Conservation (phyloP, 805 yeast genomes). For the Zygosaccharomyces gambellarensis region DNA sequence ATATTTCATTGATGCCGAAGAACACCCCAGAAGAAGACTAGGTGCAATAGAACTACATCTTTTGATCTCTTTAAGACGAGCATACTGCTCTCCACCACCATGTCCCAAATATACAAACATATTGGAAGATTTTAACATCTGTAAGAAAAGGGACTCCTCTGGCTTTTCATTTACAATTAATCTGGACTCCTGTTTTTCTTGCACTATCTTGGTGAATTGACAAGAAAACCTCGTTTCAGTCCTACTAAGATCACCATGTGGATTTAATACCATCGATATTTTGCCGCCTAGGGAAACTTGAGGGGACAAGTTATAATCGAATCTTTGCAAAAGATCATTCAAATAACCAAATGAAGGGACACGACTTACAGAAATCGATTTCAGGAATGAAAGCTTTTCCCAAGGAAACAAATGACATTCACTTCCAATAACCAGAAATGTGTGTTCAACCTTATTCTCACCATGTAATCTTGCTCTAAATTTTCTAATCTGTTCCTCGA, state of each 20-base stretch:
- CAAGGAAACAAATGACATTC: conserved; percentile 74
- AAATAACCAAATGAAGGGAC: conserved; percentile 62
- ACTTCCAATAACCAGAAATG: conserved; percentile 65
- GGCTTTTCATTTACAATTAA: conserved; percentile 58
- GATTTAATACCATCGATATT: conserved; percentile 72
- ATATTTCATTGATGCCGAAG: conserved; percentile 65
- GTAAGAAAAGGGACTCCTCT: conserved; percentile 46
- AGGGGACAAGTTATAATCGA: conserved; percentile 14
- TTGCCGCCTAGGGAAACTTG: conserved; percentile 23
- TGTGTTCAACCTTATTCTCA: conserved; percentile 40
- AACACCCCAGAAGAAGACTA: conserved; percentile 76
- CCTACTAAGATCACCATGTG: conserved; percentile 66
- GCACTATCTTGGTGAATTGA: conserved; percentile 35
- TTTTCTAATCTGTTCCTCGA: conserved; percentile 45
- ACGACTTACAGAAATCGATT: conserved; percentile 57
- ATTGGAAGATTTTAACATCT: conserved; percentile 40
- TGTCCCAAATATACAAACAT: conserved; percentile 84
- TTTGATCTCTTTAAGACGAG: conserved; percentile 52
- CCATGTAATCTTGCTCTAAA: conserved; percentile 20
- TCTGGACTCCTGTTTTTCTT: conserved; percentile 39
- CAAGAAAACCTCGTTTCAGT: conserved; percentile 58
- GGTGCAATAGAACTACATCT: conserved; percentile 47
- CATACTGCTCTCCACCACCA: conserved; percentile 90
- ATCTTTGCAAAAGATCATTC: conserved; percentile 33
- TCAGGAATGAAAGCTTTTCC: conserved; percentile 69